Percentiles rank a stretch among this genome's conserved stretches.
Conservation (phyloP, 1,284 basidiomycete species). For the Sutorius eximius region DNA sequence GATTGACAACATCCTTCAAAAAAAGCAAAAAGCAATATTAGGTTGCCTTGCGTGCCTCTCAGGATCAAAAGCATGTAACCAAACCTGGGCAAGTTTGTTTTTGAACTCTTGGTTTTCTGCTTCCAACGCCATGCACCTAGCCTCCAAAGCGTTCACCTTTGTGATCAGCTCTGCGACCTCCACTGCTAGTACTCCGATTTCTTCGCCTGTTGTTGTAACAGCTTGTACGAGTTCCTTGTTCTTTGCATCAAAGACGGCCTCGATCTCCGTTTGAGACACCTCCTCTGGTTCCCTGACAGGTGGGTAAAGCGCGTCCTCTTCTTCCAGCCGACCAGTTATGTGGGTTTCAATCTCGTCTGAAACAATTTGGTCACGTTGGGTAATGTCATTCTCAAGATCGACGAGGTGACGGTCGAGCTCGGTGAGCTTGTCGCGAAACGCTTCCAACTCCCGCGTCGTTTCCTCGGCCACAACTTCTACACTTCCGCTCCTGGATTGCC, state of each 20-base stretch:
- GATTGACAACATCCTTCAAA: slow-evolving; percentile 17
- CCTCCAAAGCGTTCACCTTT: slow-evolving; percentile 30
- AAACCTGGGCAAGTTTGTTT: slow-evolving; percentile 31
- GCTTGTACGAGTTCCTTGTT: slow-evolving; percentile 17
- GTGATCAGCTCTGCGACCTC: slow-evolving; percentile 41
- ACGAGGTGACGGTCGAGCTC: slow-evolving; percentile 40
- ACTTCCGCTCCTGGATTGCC: slow-evolving; percentile 12
- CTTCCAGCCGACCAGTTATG: slow-evolving; percentile 39
- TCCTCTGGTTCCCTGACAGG: slow-evolving; percentile 14
- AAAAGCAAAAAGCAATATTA: not conserved
- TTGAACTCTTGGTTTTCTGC: slow-evolving; percentile 35
- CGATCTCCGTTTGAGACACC: slow-evolving; percentile 25
- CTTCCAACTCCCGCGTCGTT: slow-evolving; percentile 35
- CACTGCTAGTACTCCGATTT: slow-evolving; percentile 41
- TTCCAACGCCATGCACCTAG: slow-evolving; percentile 31
- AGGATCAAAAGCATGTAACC: slow-evolving; percentile 9
- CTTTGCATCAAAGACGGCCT: slow-evolving; percentile 20
- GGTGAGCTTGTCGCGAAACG: slow-evolving; percentile 40
- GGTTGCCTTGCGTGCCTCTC: not conserved
- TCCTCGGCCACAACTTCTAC: slow-evolving; percentile 9
- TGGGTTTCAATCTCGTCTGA: slow-evolving; percentile 40
- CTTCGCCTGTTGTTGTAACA: slow-evolving; percentile 31
- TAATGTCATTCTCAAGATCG: slow-evolving; percentile 46
- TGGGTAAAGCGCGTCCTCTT: slow-evolving; percentile 27
- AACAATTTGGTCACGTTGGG: slow-evolving; percentile 38